A percentile compares a stretch with the other conserved stretches of the same genome.
Conservation (phyloP, 2,329 filamentous ascomycete species). For the Penicillium sp. region DNA sequence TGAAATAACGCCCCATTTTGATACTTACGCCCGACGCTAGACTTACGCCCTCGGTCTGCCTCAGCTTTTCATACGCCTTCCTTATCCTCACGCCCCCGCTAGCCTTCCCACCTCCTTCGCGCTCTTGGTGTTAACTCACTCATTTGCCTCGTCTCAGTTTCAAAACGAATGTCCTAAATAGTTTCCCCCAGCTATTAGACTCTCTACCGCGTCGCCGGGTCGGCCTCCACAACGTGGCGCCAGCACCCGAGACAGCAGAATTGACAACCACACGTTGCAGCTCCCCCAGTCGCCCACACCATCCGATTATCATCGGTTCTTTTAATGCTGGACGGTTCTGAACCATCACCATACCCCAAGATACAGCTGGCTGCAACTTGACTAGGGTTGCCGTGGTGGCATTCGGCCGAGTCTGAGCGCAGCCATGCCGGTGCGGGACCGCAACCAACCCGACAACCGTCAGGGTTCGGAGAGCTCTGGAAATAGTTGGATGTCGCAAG, state of each 20-base stretch:
- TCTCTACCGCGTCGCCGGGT: slow-evolving; percentile 4
- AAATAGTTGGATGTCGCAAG: slow-evolving; percentile 41
- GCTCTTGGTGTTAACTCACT: not conserved
- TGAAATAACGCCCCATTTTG: slow-evolving; percentile 1
- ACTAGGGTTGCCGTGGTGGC: slow-evolving; percentile 21
- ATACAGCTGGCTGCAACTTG: slow-evolving; percentile 25
- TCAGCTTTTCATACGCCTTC: not conserved
- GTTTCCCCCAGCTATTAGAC: not conserved
- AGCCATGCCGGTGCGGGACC: slow-evolving; percentile 38
- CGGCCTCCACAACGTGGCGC: slow-evolving; percentile 14
- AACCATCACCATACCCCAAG: slow-evolving; percentile 11
- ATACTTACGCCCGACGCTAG: not conserved
- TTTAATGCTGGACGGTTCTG: slow-evolving; percentile 27
- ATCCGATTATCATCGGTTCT: slow-evolving; percentile 3
- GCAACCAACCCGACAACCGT: slow-evolving; percentile 35
- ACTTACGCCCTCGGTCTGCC: not conserved
- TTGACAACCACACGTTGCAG: slow-evolving; percentile 9
- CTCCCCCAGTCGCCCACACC: slow-evolving; percentile 6
- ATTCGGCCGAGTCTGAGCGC: slow-evolving; percentile 20
- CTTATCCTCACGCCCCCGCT: slow-evolving; percentile 3
- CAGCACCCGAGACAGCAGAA: slow-evolving; percentile 12
- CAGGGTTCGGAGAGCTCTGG: slow-evolving; percentile 45
- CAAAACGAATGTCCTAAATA: not conserved
- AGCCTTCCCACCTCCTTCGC: slow-evolving; percentile 3
- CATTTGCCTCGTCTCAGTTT: not conserved